These are phyloP conservation scores for Arbutus unedo DNA, from an alignment of 148 eudicot genomes.

Conservation along the genomic window DNA sequence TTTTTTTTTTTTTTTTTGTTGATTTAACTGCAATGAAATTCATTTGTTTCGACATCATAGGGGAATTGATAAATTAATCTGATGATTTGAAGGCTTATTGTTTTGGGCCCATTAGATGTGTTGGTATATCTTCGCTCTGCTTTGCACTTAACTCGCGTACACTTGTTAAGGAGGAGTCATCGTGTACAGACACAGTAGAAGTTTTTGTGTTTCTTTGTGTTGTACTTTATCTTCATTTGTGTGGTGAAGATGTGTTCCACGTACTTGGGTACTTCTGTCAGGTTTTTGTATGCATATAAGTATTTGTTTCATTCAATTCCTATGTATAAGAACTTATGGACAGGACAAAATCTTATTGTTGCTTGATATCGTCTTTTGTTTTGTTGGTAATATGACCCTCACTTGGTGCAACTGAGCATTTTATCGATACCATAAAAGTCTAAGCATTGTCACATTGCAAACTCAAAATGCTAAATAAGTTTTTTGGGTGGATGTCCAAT, in stretches of 20 bases:
- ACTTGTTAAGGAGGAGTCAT: not conserved
- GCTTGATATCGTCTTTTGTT: too few species aligned
- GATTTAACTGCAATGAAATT: not conserved
- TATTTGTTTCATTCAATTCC: too few species aligned
- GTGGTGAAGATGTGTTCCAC: not conserved
- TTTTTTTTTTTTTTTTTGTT: constrained; percentile 8
- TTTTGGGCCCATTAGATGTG: not conserved
- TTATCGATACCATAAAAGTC: not conserved
- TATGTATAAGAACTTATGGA: too few species aligned
- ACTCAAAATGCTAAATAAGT: not conserved
- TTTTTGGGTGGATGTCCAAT: not conserved
- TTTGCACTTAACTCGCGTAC: not conserved
- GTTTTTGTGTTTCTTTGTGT: not conserved
- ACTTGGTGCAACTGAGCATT: not conserved
- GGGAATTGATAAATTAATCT: not conserved
- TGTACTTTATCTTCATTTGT: not conserved
- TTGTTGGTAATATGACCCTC: not conserved
- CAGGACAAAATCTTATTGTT: too few species aligned
- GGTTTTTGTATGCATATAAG: too few species aligned
- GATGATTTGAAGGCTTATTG: not conserved
- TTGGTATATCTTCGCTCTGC: not conserved
- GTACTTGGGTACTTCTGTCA: not conserved
- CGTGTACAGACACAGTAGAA: not conserved
- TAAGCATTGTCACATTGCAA: not conserved
- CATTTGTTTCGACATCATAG: not conserved